Evolutionary conservation across 768 basidiomycete species (phyloP).

Genomic region (Mycena albidolilacea): DNA sequence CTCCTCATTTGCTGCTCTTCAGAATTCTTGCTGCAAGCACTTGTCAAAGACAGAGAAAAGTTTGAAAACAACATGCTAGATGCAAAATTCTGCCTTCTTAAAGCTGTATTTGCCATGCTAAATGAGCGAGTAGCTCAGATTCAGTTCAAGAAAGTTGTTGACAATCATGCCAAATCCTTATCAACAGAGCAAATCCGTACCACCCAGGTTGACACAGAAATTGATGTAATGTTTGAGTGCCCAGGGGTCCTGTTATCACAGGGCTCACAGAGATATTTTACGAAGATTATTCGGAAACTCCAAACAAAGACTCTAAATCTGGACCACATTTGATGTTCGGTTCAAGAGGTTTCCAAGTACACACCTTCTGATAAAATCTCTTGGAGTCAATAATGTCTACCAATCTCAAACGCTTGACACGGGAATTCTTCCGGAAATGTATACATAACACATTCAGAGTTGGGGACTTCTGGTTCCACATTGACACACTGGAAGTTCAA

Average conservation of each 20-base stretch:
- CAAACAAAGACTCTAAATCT: neutral
- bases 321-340: neutral
- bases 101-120: neutral
- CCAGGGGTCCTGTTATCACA: neutral
- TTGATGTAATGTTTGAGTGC: neutral
- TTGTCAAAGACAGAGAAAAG: too few species aligned
- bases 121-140: neutral
- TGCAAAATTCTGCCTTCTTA: neutral
- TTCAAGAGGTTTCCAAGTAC: too few species aligned
- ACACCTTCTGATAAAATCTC: too few species aligned
- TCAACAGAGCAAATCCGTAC: neutral
- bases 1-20: too few species aligned
- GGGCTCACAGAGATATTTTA: neutral
- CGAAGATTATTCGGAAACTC: neutral
- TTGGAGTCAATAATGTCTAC: neutral
- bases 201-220: neutral
- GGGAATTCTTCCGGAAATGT: neutral
- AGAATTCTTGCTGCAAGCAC: too few species aligned
- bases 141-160: neutral
- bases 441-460: neutral
- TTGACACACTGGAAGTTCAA: too few species aligned
- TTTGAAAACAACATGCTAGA: neutral
- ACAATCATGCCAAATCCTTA: neutral
- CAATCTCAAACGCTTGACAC: neutral
- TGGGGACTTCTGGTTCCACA: neutral